These are phyloP conservation scores for Amylocystis lapponica DNA, from an alignment of 768 basidiomycete genomes.

Conservation along the genomic window DNA sequence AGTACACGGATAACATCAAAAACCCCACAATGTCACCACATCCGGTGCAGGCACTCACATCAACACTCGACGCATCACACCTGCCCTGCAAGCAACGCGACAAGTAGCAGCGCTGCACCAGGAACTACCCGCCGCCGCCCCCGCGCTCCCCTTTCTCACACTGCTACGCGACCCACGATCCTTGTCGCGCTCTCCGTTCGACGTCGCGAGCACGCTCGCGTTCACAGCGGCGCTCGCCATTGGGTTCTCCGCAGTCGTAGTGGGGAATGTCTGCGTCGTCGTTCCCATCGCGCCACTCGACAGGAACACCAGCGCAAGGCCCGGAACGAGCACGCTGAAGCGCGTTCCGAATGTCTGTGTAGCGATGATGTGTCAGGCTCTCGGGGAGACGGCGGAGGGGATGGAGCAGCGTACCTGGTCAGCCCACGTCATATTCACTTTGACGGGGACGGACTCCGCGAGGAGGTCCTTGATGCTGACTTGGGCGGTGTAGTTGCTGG, in stretches of 20 bases:
- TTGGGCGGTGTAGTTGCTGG: conserved; percentile 41
- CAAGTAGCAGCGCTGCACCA: conserved; percentile 3
- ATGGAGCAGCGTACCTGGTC: conserved; percentile 47
- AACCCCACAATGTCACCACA: too few species aligned
- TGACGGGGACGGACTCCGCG: conserved; percentile 52
- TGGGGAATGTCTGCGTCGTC: conserved; percentile 46
- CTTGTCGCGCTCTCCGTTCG: conserved; percentile 48
- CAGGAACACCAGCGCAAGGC: conserved; percentile 73
- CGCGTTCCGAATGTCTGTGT: conserved; percentile 52
- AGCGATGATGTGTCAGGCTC: neutral
- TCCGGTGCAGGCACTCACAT: too few species aligned
- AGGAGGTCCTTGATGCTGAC: conserved; percentile 57
- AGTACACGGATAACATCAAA: too few species aligned
- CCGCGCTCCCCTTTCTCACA: too few species aligned
- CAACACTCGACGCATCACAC: conserved; percentile 2
- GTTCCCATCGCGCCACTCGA: conserved; percentile 34
- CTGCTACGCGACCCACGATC: too few species aligned
- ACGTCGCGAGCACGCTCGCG: conserved; percentile 48
- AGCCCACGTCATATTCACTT: conserved; percentile 71
- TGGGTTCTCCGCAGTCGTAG: conserved; percentile 49
- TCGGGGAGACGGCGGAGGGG: neutral
- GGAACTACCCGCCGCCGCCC: conserved; percentile 7
- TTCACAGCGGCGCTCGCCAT: conserved; percentile 53
- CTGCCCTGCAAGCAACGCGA: conserved; percentile 2
- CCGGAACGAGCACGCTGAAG: conserved; percentile 63